These are phyloP conservation scores for Vaccinium myrtillus DNA, from an alignment of 148 eudicot genomes.

Conservation along the genomic window DNA sequence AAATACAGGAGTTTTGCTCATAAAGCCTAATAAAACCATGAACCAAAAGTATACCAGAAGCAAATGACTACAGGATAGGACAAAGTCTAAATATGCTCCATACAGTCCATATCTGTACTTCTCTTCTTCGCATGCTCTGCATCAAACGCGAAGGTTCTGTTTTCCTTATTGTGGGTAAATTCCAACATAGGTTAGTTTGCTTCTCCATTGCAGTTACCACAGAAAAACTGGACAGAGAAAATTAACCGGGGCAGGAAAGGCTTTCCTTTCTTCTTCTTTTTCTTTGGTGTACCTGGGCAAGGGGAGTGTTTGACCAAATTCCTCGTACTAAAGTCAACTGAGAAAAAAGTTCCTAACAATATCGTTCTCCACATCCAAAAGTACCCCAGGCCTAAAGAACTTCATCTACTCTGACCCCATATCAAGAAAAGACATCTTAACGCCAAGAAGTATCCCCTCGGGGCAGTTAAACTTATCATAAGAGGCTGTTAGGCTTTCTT, in stretches of 20 bases:
- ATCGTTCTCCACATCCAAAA: not conserved
- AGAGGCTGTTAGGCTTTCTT: not conserved
- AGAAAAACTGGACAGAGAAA: not conserved
- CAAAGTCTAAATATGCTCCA: not conserved
- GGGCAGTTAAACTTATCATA: not conserved
- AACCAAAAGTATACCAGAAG: not conserved
- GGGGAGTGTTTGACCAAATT: not conserved
- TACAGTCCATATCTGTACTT: not conserved
- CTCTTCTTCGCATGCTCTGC: not conserved
- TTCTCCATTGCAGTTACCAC: not conserved
- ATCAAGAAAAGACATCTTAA: slow-evolving; percentile 8
- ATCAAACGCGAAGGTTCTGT: not conserved
- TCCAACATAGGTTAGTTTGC: not conserved
- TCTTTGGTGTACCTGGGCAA: not conserved
- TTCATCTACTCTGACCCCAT: not conserved
- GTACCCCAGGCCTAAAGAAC: not conserved
- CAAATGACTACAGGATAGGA: not conserved
- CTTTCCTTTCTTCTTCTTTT: too few species aligned
- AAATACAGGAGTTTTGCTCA: not conserved
- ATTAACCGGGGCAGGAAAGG: not conserved
- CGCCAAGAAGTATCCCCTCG: not conserved
- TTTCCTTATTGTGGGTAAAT: not conserved
- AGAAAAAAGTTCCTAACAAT: not conserved
- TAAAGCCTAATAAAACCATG: not conserved
- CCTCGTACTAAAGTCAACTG: not conserved